Conservation (phyloP, 2,329 filamentous ascomycete species). For the Emericellopsis atlantica region DNA sequence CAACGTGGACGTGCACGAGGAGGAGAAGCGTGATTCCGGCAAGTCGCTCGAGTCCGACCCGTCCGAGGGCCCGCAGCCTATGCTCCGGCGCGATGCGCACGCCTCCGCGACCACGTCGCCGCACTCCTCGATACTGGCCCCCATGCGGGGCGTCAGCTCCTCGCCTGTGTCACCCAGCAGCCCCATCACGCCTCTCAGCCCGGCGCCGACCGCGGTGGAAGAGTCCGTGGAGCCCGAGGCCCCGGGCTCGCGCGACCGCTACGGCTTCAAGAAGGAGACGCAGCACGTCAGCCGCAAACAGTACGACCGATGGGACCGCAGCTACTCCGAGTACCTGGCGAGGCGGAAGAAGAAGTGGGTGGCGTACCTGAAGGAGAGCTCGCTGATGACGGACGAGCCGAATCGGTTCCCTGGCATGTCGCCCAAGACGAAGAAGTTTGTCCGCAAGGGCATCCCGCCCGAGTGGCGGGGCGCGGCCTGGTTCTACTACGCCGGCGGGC, state of each 20-base stretch:
- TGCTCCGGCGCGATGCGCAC: not conserved
- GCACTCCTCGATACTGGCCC: not conserved
- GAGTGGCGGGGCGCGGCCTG: constrained; percentile 92
- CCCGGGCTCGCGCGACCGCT: constrained; percentile 55
- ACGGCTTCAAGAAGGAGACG: constrained; percentile 83
- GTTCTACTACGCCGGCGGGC: constrained; percentile 92
- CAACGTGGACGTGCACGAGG: constrained; percentile 9
- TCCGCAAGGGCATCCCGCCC: constrained; percentile 85
- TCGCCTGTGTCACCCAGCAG: not conserved
- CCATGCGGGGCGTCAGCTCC: not conserved
- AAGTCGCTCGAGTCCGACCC: constrained; percentile 28
- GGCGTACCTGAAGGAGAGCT: constrained; percentile 61
- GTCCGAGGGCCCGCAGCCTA: constrained; percentile 2
- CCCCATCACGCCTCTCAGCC: not conserved
- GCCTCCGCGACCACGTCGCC: not conserved
- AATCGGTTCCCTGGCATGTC: constrained; percentile 68
- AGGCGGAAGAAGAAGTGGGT: constrained; percentile 75
- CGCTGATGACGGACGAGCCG: constrained; percentile 58
- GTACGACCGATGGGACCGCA: constrained; percentile 70
- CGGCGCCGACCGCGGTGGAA: constrained; percentile 6
- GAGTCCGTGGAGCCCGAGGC: constrained; percentile 29
- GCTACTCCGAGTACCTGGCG: constrained; percentile 63
- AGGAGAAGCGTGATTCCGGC: constrained; percentile 36
- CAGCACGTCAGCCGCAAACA: constrained; percentile 64
- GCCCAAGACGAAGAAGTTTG: constrained; percentile 76